These are phyloP conservation scores for Hippophae rhamnoides DNA, from an alignment of 306 rosid species.

Conservation along the genomic window DNA sequence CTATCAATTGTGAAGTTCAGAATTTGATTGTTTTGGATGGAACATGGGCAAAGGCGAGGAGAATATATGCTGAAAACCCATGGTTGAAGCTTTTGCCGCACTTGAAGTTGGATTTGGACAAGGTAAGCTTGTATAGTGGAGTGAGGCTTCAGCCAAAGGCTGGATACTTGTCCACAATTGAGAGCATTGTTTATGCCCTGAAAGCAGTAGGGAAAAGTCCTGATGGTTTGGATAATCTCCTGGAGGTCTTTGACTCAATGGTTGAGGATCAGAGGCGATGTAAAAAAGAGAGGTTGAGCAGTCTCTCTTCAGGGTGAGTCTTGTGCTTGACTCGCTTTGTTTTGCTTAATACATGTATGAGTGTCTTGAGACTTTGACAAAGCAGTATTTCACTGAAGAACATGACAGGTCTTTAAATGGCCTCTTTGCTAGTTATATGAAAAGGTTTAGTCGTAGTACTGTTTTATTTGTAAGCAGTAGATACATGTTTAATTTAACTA, in stretches of 20 bases:
- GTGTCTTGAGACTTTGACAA: too few species aligned
- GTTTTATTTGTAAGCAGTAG: too few species aligned
- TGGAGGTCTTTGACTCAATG: constrained; percentile 78
- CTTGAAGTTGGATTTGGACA: constrained; percentile 56
- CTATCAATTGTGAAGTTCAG: constrained; percentile 37
- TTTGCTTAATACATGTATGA: background rate
- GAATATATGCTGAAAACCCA: constrained; percentile 71
- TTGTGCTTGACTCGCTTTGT: constrained; percentile 2
- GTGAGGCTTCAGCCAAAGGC: constrained; percentile 73
- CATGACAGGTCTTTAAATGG: too few species aligned
- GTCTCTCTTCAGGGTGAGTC: constrained; percentile 13
- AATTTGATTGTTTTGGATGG: constrained; percentile 76
- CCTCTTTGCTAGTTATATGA: too few species aligned
- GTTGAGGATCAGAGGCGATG: constrained; percentile 70
- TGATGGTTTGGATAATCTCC: constrained; percentile 52
- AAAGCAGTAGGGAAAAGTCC: constrained; percentile 46
- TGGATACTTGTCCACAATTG: constrained; percentile 72
- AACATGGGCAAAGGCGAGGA: constrained; percentile 90
- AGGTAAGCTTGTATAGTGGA: constrained; percentile 59
- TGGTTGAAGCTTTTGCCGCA: constrained; percentile 76
- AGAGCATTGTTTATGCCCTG: constrained; percentile 71
- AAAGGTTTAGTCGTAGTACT: too few species aligned
- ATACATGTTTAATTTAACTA: too few species aligned
- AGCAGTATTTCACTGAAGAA: too few species aligned
- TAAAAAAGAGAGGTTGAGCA: constrained; percentile 59